These are phyloP conservation scores for Elsinoe batatas DNA, from an alignment of 2,329 filamentous ascomycete species.

Conservation along the genomic window DNA sequence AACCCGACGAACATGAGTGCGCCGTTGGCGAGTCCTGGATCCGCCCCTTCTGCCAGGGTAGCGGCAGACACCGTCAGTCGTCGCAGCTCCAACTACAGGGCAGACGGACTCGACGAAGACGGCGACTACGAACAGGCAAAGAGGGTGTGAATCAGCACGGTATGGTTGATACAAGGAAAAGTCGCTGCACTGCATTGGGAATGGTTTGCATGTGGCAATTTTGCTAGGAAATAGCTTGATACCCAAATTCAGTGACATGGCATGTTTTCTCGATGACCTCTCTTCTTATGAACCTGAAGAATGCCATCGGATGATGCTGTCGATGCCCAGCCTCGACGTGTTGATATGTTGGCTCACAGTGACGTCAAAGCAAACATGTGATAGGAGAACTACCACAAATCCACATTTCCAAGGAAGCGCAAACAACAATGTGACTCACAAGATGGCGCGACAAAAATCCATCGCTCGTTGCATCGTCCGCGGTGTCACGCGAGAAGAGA, in stretches of 20 bases:
- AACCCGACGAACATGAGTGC: conserved; percentile 66
- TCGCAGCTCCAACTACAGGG: not conserved
- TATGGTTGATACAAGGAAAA: not conserved
- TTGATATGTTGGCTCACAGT: not conserved
- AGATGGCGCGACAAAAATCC: conserved; percentile 15
- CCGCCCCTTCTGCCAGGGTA: not conserved
- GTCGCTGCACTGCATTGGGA: not conserved
- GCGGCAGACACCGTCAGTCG: not conserved
- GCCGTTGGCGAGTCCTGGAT: conserved; percentile 48
- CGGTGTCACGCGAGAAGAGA: conserved; percentile 11
- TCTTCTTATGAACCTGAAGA: not conserved
- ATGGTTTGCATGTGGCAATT: not conserved
- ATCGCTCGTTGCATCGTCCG: conserved; percentile 15
- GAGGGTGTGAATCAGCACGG: not conserved
- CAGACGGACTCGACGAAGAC: not conserved
- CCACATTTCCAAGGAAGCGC: no score
- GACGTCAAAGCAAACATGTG: conserved; percentile 8
- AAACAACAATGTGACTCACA: not conserved
- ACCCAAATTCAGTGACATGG: not conserved
- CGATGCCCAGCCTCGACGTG: not conserved
- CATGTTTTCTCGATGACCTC: not conserved
- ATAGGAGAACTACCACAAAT: not conserved
- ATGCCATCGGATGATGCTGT: not conserved
- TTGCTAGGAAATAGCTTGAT: conserved; percentile 9
- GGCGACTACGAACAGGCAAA: not conserved